These are phyloP conservation scores for Podospora pseudoanserina DNA, from an alignment of 495 filamentous ascomycete genomes.

Conservation along the genomic window DNA sequence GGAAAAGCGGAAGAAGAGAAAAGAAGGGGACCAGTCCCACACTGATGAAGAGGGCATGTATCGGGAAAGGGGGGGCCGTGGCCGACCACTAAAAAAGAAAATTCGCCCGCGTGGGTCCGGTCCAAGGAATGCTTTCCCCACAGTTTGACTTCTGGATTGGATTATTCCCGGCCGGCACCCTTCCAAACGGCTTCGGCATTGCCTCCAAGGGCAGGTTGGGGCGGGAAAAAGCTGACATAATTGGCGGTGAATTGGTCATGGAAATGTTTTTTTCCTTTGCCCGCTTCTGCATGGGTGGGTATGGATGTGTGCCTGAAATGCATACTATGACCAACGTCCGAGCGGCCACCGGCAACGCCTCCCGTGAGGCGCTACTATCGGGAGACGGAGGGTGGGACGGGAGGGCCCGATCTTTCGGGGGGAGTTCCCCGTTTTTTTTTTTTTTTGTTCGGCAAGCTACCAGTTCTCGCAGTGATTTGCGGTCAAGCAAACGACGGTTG, in stretches of 20 bases:
- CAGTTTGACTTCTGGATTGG: not conserved
- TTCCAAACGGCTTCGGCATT: not conserved
- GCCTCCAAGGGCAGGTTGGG: not conserved
- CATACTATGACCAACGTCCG: not conserved
- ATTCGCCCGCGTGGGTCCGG: conserved; percentile 10
- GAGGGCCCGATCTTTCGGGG: not conserved
- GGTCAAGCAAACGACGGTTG: not conserved
- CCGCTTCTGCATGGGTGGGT: not conserved
- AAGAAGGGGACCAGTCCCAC: not conserved
- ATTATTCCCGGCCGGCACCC: not conserved
- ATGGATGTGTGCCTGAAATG: not conserved
- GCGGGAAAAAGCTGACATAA: not conserved
- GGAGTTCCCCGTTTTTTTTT: not conserved
- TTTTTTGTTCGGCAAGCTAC: not conserved
- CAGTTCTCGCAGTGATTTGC: not conserved
- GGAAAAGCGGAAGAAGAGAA: not conserved
- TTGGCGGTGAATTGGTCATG: not conserved
- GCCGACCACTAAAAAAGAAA: not conserved
- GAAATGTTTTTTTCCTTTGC: not conserved
- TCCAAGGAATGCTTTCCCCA: not conserved
- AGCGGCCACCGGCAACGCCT: not conserved
- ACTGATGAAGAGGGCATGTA: not conserved
- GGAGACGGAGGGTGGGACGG: not conserved
- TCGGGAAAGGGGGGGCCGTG: not conserved
- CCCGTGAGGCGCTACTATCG: not conserved